Conservation (phyloP, 345 rosid genomes). For the Syzygium aromaticum region DNA sequence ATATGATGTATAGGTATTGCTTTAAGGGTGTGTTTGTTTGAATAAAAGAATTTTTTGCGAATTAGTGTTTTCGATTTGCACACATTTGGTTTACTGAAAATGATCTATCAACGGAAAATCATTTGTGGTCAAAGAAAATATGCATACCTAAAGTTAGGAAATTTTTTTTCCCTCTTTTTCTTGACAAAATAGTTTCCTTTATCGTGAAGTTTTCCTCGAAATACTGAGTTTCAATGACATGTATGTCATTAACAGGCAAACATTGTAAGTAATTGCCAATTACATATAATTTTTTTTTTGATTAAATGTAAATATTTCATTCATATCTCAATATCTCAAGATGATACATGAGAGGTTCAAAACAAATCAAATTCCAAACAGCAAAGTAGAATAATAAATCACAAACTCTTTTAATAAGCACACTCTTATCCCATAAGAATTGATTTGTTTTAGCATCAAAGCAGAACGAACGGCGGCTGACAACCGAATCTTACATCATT, state of each 20-base stretch:
- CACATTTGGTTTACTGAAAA: not conserved
- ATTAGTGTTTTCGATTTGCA: not conserved
- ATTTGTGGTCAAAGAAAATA: not conserved
- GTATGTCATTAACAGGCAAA: not conserved
- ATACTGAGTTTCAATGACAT: not conserved
- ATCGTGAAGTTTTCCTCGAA: not conserved
- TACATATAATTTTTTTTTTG: not conserved
- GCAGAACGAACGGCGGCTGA: too few species aligned
- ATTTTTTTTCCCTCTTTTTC: not conserved
- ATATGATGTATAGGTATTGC: not conserved
- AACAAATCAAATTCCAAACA: too few species aligned
- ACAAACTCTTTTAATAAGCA: too few species aligned
- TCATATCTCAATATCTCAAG: too few species aligned
- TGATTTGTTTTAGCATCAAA: too few species aligned
- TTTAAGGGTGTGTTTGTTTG: not conserved
- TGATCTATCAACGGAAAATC: not conserved
- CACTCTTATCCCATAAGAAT: too few species aligned
- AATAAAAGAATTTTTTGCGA: not conserved
- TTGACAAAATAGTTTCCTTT: not conserved
- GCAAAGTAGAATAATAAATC: too few species aligned
- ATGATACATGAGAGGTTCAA: too few species aligned
- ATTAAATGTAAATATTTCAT: too few species aligned
- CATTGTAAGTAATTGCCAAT: not conserved
- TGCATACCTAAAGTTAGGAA: not conserved
- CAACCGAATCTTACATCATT: too few species aligned